Percentiles rank a stretch among this genome's conserved stretches.
Evolutionary conservation across 768 basidiomycete species (phyloP).

Genomic region (Termitomyces heimii): DNA sequence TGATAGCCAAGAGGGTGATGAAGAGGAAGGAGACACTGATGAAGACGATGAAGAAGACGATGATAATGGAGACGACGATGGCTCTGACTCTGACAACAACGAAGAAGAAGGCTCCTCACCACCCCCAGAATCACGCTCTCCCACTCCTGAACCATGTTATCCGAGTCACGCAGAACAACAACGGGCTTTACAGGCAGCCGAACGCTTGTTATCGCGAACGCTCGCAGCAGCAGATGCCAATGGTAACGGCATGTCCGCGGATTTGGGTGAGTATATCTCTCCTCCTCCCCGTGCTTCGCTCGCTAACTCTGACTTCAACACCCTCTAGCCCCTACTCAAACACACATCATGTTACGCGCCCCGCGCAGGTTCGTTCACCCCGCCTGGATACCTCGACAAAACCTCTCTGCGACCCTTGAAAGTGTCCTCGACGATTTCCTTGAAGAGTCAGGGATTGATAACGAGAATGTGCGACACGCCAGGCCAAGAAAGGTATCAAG

Average conservation of each 20-base stretch:
- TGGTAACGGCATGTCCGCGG: slow-evolving; percentile 21
- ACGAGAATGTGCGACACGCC: not conserved
- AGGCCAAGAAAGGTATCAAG: slow-evolving; percentile 14
- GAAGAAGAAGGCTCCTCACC: not conserved
- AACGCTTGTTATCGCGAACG: slow-evolving; percentile 27
- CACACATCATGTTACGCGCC: slow-evolving; percentile 40
- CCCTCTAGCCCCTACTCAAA: slow-evolving; percentile 35
- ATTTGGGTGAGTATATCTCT: slow-evolving; percentile 19
- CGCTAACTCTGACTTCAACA: not conserved
- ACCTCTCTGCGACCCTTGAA: slow-evolving; percentile 32
- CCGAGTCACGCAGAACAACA: slow-evolving; percentile 19
- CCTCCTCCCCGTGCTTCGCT: not conserved
- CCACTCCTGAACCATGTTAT: slow-evolving; percentile 1
- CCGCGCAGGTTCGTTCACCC: slow-evolving; percentile 42
- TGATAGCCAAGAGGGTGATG: slow-evolving; percentile 10
- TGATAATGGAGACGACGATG: slow-evolving; percentile 10
- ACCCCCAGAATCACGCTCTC: slow-evolving; percentile 8
- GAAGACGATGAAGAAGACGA: slow-evolving; percentile 12
- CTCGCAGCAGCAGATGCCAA: slow-evolving; percentile 24
- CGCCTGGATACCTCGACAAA: slow-evolving; percentile 42
- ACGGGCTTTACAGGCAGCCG: slow-evolving; percentile 22
- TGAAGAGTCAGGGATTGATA: slow-evolving; percentile 23
- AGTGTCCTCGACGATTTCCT: slow-evolving; percentile 33
- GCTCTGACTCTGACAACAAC: not conserved
- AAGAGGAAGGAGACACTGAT: slow-evolving; percentile 11